Evolutionary conservation across 306 rosid species (phyloP), one percentile per base, ranked within the genome.

Genomic region (Vigna radiata): DNA sequence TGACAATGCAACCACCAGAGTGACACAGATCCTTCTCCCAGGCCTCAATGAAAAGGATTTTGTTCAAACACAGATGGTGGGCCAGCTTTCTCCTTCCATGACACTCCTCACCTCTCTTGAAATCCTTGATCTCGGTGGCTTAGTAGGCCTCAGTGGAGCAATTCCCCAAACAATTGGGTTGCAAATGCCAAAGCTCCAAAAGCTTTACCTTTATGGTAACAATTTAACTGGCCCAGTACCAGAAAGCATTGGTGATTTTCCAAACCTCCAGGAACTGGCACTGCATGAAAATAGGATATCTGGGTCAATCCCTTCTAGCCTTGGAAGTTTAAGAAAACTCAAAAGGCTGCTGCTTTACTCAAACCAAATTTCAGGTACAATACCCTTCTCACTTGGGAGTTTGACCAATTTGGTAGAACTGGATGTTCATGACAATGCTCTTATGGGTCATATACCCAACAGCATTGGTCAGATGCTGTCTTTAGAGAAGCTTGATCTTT

Each of bases 171-270:
- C 80, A 16, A 13, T 91, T 33, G 96, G 93, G 9, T 11, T 65
- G 43, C 85, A 75, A 19, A 77, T 92, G 31, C 85, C 73, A 9
- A 88, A 78, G 14, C 91, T 92, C 73, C 70, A 77, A 55, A 87
- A 78, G 81, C 88, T 90, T 72, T 15, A 64, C 31, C 93, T 92
- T 71, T 78, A 23, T 73, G 87, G 90, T 41, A 92, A 88, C 83
- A 88, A 76, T n/a, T 84, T 88, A 73, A 79, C 81, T 70, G 96
- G 96, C 39, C 72, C 87, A 43, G 17, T 92, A 14, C 93, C 96
- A 55, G 87, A 90, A 52, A 88, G 90, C 83, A 76, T 90, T 58
- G 88, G 91, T 66, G 82, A 76, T 83, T 70, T 92, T 63, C 70
- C 84, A 49, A 86, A 86, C 46, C 96, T 92, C 49, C 87, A 86